phyloP scores from a whole-genome alignment of 1,284 basidiomycete species.

The Rhodotorula mucilaginosa region DNA sequence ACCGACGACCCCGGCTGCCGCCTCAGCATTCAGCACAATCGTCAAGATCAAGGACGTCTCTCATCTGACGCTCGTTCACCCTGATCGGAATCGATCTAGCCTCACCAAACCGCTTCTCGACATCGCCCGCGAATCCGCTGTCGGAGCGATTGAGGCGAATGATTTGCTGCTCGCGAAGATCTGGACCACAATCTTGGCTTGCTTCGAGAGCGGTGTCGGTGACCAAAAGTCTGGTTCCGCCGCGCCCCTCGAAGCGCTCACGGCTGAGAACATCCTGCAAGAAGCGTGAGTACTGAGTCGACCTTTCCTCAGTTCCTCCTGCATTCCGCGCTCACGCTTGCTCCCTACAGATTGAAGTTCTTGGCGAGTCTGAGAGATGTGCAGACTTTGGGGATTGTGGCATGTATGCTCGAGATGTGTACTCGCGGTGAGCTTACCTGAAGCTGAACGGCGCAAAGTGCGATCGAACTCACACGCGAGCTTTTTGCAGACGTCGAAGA shows the following conservation, averaged over 20 bases:
- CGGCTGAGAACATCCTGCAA: constrained; percentile 45
- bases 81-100: constrained; percentile 63
- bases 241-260: constrained; percentile 32
- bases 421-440: constrained; percentile 14
- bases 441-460: no score
- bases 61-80: constrained; percentile 59
- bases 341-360: constrained; percentile 47
- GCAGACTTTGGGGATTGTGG: constrained; percentile 76
- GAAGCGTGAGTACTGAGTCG: constrained; percentile 32
- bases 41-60: constrained; percentile 66
- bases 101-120: constrained; percentile 59
- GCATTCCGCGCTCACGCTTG: constrained; percentile 39
- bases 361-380: constrained; percentile 61
- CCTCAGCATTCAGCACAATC: constrained; percentile 57
- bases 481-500: constrained; percentile 19
- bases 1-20: not conserved
- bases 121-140: constrained; percentile 57
- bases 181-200: constrained; percentile 62
- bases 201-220: constrained; percentile 47
- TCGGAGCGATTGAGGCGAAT: constrained; percentile 61
- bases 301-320: not conserved
- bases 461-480: not conserved
- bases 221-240: constrained; percentile 24
- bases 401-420: constrained; percentile 57
- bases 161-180: constrained; percentile 46